Conservation (phyloP, 805 yeast species). For the Schwanniomyces vanrijiae region DNA sequence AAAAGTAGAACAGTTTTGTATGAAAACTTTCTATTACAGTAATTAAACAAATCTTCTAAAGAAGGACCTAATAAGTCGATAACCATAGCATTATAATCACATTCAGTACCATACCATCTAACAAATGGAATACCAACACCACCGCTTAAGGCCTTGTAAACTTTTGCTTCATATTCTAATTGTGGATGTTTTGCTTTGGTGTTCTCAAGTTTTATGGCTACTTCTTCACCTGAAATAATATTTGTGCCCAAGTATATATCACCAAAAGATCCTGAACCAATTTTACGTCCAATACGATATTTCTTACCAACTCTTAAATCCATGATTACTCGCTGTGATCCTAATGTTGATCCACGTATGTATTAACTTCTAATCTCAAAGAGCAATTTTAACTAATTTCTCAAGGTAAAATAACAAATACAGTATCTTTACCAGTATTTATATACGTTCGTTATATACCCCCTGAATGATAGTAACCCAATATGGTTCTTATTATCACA, state of each 20-base stretch:
- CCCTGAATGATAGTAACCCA: background rate
- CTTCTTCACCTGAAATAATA: slow-evolving; percentile 94
- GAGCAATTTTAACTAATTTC: background rate
- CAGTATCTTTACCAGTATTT: background rate
- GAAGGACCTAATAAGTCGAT: slow-evolving; percentile 95
- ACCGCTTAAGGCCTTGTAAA: slow-evolving; percentile 89
- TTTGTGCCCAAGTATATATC: slow-evolving; percentile 93
- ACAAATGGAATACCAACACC: slow-evolving; percentile 97
- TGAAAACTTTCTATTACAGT: slow-evolving; percentile 90
- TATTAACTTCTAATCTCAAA: background rate
- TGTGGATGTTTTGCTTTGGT: slow-evolving; percentile 94
- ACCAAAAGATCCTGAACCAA: slow-evolving; percentile 97
- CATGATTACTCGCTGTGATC: slow-evolving; percentile 1
- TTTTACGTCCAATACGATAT: slow-evolving; percentile 89
- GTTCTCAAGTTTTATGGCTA: slow-evolving; percentile 92
- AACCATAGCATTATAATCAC: slow-evolving; percentile 96
- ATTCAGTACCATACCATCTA: slow-evolving; percentile 91
- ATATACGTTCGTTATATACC: background rate
- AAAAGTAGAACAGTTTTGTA: slow-evolving; percentile 88
- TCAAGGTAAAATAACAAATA: background rate
- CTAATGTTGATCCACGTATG: background rate
- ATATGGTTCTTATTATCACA: background rate
- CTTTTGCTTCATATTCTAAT: slow-evolving; percentile 94
- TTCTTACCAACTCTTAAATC: slow-evolving; percentile 68
- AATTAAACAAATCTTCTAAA: slow-evolving; percentile 91